A percentile compares a stretch with the other conserved stretches of the same genome.
Conservation (phyloP, 495 filamentous ascomycete species). For the Neohortaea acidophila region DNA sequence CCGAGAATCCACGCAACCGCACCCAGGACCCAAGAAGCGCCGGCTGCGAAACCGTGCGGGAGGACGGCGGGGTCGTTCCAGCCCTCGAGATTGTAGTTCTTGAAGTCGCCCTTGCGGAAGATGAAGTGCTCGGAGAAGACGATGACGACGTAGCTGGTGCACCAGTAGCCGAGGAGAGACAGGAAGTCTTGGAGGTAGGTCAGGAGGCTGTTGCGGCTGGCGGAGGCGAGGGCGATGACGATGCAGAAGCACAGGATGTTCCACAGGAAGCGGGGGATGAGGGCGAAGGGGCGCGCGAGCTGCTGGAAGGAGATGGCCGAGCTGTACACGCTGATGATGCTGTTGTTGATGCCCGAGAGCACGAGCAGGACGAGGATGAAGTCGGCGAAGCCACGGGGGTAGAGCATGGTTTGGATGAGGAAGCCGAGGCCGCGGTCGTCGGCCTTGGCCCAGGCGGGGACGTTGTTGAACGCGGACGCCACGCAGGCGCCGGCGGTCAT, state of each 20-base stretch:
- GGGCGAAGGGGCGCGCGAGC: conserved; percentile 28
- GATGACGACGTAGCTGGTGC: conserved; percentile 31
- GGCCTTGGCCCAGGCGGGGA: conserved; percentile 32
- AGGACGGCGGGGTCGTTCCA: conserved; percentile 36
- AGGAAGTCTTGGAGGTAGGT: conserved; percentile 30
- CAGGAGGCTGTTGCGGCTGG: conserved; percentile 28
- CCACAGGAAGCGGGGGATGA: conserved; percentile 32
- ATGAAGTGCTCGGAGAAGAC: conserved; percentile 44
- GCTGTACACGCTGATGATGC: conserved; percentile 31
- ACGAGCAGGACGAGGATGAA: conserved; percentile 35
- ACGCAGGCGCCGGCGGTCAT: conserved; percentile 33
- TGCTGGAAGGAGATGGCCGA: conserved; percentile 31
- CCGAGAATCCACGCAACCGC: conserved; percentile 34
- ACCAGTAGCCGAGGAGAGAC: conserved; percentile 25
- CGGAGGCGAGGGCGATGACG: conserved; percentile 30
- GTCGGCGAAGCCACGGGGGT: conserved; percentile 44
- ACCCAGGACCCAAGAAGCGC: conserved; percentile 31
- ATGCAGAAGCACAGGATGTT: conserved; percentile 29
- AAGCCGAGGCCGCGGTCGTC: conserved; percentile 44
- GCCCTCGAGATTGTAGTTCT: conserved; percentile 34
- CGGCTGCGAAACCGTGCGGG: conserved; percentile 35
- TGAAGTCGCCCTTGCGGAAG: conserved; percentile 35
- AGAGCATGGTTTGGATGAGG: conserved; percentile 38
- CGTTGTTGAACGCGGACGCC: conserved; percentile 16
- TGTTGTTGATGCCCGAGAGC: conserved; percentile 25